Evolutionary conservation across 1,284 basidiomycete genomes (phyloP), one percentile per base, ranked within the genome.

Genomic region (Trametes hirsuta): DNA sequence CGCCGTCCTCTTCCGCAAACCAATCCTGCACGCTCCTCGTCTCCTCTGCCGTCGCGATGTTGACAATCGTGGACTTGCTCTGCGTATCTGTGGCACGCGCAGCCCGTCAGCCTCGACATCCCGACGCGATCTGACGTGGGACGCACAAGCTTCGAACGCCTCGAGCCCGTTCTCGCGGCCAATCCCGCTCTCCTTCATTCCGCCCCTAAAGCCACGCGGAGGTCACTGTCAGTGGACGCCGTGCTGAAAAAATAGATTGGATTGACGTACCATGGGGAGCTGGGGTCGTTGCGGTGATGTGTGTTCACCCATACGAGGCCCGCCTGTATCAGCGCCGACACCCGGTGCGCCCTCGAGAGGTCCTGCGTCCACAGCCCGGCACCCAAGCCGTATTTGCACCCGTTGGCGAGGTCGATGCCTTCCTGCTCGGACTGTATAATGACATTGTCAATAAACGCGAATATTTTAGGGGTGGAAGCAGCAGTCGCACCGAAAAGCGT

Each of bases 251-350:
- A 8, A 47, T 41, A 22, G 54, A 5, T 40, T 11, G 15, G 14
- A 10, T 22, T 49, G 24, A 74, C 83, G 49, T 70, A 91, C 90
- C 93, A 94, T 47, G 93, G 91, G 41, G 90, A 93, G 63, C 88
- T 90, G 9, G 93, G 93, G 69, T 94, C 91, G 68, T 94, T 94
- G 48, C 92, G 83, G 69, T 94, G 92, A 68, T 94, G 91, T 0
- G 88, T 90, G 70, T 94, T 94, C 44, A 94, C 83, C 93, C 92
- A 94, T 45, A 90, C 88, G 34, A 94, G 70, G 3, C 93, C 92
- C 21, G 87, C 79, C 67, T 93, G 80, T 30, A 94, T 85, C 44
- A 78, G 77, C 51, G 80, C 80, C 4, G 90, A 81, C 2, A 91
- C 81, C 4, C 88, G 84, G 71, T 93, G 90, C 10, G 88, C 90